Percentiles rank a stretch among this genome's conserved stretches.
Conservation (phyloP, 2,329 filamentous ascomycete species). For the Colletotrichum liaoningense region DNA sequence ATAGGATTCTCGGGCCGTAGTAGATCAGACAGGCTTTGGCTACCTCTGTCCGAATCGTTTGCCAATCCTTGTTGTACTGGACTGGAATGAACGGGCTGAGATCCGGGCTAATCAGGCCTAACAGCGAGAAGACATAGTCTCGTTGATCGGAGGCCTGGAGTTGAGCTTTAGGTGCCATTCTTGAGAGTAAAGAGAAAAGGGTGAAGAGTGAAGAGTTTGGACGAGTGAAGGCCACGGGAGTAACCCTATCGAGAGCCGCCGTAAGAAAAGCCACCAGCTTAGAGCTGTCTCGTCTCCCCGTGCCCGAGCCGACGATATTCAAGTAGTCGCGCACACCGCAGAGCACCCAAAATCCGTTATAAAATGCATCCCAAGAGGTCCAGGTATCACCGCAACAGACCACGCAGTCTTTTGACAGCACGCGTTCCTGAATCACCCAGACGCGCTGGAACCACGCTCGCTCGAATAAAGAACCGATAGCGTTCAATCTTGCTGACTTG, state of each 20-base stretch:
- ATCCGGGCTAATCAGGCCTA: not conserved
- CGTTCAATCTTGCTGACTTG: not conserved
- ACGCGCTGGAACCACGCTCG: slow-evolving; percentile 9
- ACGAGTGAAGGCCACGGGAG: slow-evolving; percentile 6
- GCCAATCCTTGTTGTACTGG: slow-evolving; percentile 11
- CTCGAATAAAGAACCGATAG: not conserved
- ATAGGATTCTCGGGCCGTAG: not conserved
- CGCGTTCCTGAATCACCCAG: slow-evolving; percentile 23
- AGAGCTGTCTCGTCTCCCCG: not conserved
- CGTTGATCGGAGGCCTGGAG: slow-evolving; percentile 15
- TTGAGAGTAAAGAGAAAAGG: slow-evolving; percentile 3
- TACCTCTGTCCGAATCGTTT: not conserved
- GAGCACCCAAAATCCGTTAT: slow-evolving; percentile 1
- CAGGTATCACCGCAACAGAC: not conserved
- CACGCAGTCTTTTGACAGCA: not conserved
- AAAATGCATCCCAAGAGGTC: not conserved
- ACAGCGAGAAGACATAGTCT: slow-evolving; percentile 8
- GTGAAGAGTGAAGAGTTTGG: not conserved
- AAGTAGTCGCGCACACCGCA: slow-evolving; percentile 13
- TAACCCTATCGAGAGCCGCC: not conserved
- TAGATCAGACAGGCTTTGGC: slow-evolving; percentile 6
- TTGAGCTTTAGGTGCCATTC: not conserved
- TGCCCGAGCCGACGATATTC: slow-evolving; percentile 11
- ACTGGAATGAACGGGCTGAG: not conserved
- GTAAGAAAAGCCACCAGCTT: slow-evolving; percentile 2